Evolutionary conservation across 2,329 filamentous ascomycete genomes (phyloP).

Genomic region (Penicillium olsonii): DNA sequence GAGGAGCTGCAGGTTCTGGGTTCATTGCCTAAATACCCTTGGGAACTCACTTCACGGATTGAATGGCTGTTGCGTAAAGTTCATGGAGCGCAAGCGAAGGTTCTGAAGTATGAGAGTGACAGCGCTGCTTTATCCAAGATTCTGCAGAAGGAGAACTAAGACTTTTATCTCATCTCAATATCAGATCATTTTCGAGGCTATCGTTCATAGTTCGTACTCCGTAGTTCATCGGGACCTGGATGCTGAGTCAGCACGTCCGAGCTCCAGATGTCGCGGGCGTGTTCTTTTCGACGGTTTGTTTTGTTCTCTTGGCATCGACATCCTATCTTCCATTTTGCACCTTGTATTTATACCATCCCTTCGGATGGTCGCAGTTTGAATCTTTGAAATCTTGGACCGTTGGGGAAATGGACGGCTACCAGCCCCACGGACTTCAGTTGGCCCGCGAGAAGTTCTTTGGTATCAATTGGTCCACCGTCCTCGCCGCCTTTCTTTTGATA

Average conservation of each 20-base stretch:
- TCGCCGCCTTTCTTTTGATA: conserved; percentile 30
- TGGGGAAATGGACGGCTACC: conserved; percentile 18
- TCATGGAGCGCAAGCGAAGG: conserved; percentile 70
- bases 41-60: conserved; percentile 66
- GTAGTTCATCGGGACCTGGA: no score
- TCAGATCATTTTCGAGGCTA: no score
- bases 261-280: no score
- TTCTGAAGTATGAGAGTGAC: conserved; percentile 72
- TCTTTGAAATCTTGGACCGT: background rate
- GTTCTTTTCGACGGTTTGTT: background rate
- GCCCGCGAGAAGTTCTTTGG: conserved; percentile 22
- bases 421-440: conserved; percentile 20
- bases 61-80: conserved; percentile 75
- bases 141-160: conserved; percentile 55
- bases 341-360: background rate
- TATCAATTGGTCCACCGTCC: conserved; percentile 28
- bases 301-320: background rate
- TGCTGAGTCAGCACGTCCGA: conserved; percentile 3
- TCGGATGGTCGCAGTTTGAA: background rate
- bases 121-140: conserved; percentile 72
- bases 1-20: conserved; percentile 73
- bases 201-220: no score
- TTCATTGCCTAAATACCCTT: conserved; percentile 68
- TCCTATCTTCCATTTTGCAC: no score
- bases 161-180: conserved; percentile 1